phyloP scores from a whole-genome alignment of 2,329 filamentous ascomycete genomes.

The Ophiostoma novo-ulmi region DNA sequence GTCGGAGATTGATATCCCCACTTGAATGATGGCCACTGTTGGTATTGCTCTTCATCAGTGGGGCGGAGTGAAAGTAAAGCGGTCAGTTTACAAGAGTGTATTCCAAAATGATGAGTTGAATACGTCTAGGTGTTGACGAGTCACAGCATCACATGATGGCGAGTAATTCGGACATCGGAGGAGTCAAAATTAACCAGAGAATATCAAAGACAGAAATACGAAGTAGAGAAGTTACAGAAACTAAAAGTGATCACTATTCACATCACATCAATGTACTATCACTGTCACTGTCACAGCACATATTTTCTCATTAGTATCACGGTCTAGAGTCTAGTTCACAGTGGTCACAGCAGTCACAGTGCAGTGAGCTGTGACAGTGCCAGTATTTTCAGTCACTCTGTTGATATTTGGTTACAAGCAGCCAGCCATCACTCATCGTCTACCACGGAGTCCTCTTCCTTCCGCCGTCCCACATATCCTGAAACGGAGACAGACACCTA shows the following conservation, averaged over 20 bases:
- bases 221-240: background rate
- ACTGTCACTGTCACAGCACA: background rate
- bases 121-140: background rate
- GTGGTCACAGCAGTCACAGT: background rate
- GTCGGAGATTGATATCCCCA: constrained; percentile 12
- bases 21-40: background rate
- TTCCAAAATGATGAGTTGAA: background rate
- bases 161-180: background rate
- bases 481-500: constrained; percentile 3
- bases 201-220: background rate
- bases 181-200: background rate
- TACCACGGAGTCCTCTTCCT: background rate
- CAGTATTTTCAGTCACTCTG: background rate
- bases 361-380: background rate
- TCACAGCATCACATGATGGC: background rate
- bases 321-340: background rate
- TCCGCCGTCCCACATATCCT: constrained; percentile 12
- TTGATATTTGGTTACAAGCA: too few relatives aligned
- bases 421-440: background rate
- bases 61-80: background rate
- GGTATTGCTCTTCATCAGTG: background rate
- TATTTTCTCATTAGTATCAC: background rate
- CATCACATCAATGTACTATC: background rate
- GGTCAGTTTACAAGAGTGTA: background rate
- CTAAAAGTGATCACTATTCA: background rate